Percentiles rank a stretch among this genome's conserved stretches.
phyloP scores from a whole-genome alignment of 192 early-diverging fungal species.

The Podila verticillata region DNA sequence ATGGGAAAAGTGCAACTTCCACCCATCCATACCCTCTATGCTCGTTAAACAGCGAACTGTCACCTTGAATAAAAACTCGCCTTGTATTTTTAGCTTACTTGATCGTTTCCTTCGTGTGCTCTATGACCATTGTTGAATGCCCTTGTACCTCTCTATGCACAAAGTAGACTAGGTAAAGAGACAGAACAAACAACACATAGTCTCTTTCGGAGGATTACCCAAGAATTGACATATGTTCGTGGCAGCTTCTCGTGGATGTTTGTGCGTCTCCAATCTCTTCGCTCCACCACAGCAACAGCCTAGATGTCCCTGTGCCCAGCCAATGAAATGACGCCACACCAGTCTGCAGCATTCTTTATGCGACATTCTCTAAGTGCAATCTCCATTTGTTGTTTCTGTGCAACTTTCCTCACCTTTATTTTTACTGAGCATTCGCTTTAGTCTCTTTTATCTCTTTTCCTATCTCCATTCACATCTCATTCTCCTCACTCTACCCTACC shows the following conservation, averaged over 20 bases:
- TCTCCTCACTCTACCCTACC: not conserved
- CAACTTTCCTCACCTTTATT: not conserved
- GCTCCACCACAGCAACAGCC: too few relatives aligned
- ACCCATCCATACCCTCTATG: constrained; percentile 37
- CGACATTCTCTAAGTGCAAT: not conserved
- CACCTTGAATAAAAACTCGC: not conserved
- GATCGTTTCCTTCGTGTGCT: too few relatives aligned
- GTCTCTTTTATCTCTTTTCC: not conserved
- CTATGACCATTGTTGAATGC: too few relatives aligned
- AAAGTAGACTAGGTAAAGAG: not conserved
- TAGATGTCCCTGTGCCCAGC: not conserved
- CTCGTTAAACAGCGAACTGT: not conserved
- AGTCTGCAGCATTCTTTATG: not conserved
- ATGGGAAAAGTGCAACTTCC: constrained; percentile 19
- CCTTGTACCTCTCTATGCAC: not conserved
- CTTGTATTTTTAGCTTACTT: not conserved
- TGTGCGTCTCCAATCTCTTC: too few relatives aligned
- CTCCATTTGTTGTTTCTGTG: not conserved
- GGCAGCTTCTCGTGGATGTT: too few relatives aligned
- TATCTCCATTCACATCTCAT: not conserved
- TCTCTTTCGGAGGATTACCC: too few relatives aligned
- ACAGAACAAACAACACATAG: too few relatives aligned
- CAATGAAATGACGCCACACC: constrained; percentile 3
- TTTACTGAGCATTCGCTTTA: not conserved
- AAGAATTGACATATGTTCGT: too few relatives aligned